Percentiles rank a stretch among this genome's conserved stretches.
Evolutionary conservation across 257 asterid species (phyloP).

Genomic region (Penstemon eatonii): DNA sequence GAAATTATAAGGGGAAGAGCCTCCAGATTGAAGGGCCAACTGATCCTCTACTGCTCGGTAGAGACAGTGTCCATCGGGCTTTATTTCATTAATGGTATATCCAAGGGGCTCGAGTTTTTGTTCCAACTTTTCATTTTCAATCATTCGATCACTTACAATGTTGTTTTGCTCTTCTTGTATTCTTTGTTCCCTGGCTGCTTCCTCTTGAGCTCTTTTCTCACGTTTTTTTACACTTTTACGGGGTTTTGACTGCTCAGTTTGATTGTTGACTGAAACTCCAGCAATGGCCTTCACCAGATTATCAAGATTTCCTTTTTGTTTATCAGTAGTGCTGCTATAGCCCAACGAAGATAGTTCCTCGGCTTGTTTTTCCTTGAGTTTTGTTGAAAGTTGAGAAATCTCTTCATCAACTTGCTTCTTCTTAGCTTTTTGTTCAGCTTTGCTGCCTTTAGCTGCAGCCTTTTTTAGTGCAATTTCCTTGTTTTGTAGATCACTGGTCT

Average conservation of each 20-base stretch:
- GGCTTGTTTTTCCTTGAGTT: conserved; percentile 74
- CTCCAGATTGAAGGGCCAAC: conserved; percentile 57
- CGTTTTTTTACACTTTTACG: conserved; percentile 77
- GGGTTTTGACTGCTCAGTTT: conserved; percentile 62
- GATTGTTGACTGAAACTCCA: conserved; percentile 66
- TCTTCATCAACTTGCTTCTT: conserved; percentile 96
- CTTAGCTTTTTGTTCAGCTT: conserved; percentile 96
- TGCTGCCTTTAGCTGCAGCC: conserved; percentile 97
- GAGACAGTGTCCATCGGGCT: conserved; percentile 96
- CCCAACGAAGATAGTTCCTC: conserved; percentile 78
- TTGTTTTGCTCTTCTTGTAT: conserved; percentile 88
- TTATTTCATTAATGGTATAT: conserved; percentile 68
- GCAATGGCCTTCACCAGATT: conserved; percentile 84
- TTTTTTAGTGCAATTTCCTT: conserved; percentile 81
- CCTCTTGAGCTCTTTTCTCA: conserved; percentile 86
- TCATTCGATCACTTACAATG: conserved; percentile 55
- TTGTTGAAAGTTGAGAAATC: conserved; percentile 57
- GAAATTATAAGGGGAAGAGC: conserved; percentile 63
- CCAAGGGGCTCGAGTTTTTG: conserved; percentile 84
- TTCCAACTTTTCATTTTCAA: conserved; percentile 68
- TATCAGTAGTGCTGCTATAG: conserved; percentile 37
- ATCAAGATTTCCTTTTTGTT: conserved; percentile 62
- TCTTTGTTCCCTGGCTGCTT: conserved; percentile 92
- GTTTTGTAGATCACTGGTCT: conserved; percentile 71
- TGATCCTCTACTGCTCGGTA: conserved; percentile 96